phyloP scores from a whole-genome alignment of 345 rosid genomes.

The Eucalyptus pauciflora region DNA sequence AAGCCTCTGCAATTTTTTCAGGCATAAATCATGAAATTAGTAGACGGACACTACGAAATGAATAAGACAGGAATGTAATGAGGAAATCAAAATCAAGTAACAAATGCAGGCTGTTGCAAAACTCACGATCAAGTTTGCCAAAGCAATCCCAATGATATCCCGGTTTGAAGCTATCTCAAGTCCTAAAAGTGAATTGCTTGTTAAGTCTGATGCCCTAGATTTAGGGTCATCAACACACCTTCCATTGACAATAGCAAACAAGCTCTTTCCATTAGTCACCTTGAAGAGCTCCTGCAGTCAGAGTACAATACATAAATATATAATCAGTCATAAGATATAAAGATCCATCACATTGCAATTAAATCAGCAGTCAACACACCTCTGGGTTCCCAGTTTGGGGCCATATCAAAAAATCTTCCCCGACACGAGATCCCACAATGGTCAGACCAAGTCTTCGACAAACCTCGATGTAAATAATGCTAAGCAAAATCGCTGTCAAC shows the following conservation, averaged over 20 bases:
- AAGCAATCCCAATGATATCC: constrained; percentile 85
- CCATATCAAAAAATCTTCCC: constrained; percentile 96
- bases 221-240: constrained; percentile 83
- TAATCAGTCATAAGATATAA: background rate
- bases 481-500: constrained; percentile 72
- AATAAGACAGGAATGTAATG: background rate
- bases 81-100: background rate
- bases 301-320: background rate
- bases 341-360: background rate
- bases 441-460: constrained; percentile 63
- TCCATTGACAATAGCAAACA: constrained; percentile 77
- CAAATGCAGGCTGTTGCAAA: background rate
- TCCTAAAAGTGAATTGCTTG: constrained; percentile 59
- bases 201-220: constrained; percentile 87
- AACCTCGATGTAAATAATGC: constrained; percentile 89
- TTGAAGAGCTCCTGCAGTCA: constrained; percentile 62
- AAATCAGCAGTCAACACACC: constrained; percentile 19
- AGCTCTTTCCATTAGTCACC: constrained; percentile 70
- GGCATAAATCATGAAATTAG: background rate
- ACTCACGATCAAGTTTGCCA: constrained; percentile 91
- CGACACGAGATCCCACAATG: constrained; percentile 90
- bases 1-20: constrained; percentile 51
- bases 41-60: background rate
- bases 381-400: constrained; percentile 77
- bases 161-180: constrained; percentile 80